phyloP scores from a whole-genome alignment of 805 yeast genomes.

The Brettanomyces sp. region DNA sequence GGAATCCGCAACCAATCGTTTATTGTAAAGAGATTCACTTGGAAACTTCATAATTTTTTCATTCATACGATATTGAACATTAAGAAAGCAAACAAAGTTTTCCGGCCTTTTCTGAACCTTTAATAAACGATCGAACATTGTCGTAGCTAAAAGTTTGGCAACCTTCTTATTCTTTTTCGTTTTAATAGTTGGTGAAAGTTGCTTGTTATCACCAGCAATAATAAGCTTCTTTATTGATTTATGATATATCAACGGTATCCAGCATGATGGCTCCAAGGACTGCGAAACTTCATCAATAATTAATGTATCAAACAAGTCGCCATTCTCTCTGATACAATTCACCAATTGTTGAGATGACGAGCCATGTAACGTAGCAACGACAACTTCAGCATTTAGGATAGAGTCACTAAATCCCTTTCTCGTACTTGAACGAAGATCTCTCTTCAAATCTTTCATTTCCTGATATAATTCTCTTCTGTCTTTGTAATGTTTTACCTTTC shows the following conservation, averaged over 20 bases:
- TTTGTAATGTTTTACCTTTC: constrained; percentile 34
- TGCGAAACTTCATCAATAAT: constrained; percentile 96
- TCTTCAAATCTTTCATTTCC: constrained; percentile 58
- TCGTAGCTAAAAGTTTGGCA: constrained; percentile 42
- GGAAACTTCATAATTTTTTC: constrained; percentile 69
- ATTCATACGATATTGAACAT: constrained; percentile 86
- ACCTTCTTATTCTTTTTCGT: constrained; percentile 31
- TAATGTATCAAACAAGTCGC: constrained; percentile 58
- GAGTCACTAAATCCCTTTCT: constrained; percentile 50
- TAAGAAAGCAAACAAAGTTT: constrained; percentile 43
- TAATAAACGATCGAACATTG: constrained; percentile 76
- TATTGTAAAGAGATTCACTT: constrained; percentile 54
- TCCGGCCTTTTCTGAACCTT: constrained; percentile 35
- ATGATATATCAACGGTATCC: constrained; percentile 82
- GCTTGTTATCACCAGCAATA: constrained; percentile 90
- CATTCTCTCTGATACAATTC: constrained; percentile 29
- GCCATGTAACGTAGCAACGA: constrained; percentile 82
- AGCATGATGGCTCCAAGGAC: constrained; percentile 88
- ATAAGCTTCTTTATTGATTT: constrained; percentile 48
- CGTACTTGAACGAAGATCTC: constrained; percentile 63
- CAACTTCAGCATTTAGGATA: constrained; percentile 53
- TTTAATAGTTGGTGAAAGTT: constrained; percentile 85
- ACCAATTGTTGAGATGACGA: constrained; percentile 65
- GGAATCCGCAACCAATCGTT: constrained; percentile 51
- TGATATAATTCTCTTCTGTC: constrained; percentile 62